Percentiles rank a stretch among this genome's conserved stretches.
These are phyloP conservation scores for Pseudogymnoascus sp. DNA, from an alignment of 2,329 filamentous ascomycete species.

Conservation along the genomic window DNA sequence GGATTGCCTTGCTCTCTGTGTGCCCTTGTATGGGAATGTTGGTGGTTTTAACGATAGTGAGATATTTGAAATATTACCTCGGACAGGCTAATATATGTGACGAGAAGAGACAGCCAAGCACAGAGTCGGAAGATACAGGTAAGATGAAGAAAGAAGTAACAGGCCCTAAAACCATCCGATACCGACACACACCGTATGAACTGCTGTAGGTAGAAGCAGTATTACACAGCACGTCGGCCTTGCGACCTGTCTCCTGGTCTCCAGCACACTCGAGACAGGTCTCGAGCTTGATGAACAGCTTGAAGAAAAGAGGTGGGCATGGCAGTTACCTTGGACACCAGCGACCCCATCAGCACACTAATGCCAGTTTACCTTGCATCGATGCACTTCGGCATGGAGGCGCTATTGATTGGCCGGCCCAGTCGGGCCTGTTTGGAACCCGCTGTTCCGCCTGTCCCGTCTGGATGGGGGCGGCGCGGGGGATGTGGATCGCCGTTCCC, in stretches of 20 bases:
- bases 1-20: neutral
- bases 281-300: neutral
- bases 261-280: neutral
- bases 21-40: neutral
- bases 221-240: neutral
- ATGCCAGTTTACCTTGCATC: neutral
- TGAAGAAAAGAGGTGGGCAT: neutral
- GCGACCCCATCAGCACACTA: neutral
- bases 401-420: neutral
- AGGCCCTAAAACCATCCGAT: neutral
- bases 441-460: neutral
- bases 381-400: neutral
- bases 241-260: no score
- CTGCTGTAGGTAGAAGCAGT: neutral
- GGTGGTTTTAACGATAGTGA: neutral
- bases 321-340: neutral
- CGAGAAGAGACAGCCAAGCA: neutral
- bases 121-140: neutral
- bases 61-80: neutral
- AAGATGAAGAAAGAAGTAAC: neutral
- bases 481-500: neutral
- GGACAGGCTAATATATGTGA: neutral
- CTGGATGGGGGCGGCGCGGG: neutral
- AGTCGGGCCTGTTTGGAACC: neutral
- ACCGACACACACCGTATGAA: neutral